Conservation (phyloP, 2,329 filamentous ascomycete species). For the Tolypocladium ophioglossoides region DNA sequence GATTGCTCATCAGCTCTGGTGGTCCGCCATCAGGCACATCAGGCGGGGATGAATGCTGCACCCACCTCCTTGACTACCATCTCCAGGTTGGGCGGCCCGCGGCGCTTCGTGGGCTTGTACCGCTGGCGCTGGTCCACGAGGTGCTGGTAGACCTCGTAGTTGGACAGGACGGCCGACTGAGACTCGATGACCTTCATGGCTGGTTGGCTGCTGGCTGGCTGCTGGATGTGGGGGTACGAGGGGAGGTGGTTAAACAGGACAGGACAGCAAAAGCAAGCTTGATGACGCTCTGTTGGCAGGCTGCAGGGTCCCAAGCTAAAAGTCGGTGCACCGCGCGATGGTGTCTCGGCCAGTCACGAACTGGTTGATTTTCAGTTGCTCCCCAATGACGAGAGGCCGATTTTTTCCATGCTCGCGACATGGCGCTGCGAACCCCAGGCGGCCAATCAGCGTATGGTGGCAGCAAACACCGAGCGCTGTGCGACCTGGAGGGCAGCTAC, state of each 20-base stretch:
- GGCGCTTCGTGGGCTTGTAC: constrained; percentile 39
- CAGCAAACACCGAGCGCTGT: neutral
- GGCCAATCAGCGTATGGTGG: neutral
- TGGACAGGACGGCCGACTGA: constrained; percentile 59
- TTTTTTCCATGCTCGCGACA: neutral
- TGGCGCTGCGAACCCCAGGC: neutral
- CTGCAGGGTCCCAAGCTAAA: neutral
- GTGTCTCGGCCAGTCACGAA: neutral
- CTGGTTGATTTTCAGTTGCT: neutral
- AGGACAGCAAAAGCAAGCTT: neutral
- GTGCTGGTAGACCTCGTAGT: constrained; percentile 63
- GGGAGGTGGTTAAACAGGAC: too few species aligned
- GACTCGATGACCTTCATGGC: constrained; percentile 61
- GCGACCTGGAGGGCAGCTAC: neutral
- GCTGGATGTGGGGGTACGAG: neutral
- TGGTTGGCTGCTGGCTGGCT: neutral
- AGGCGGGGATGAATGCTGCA: neutral
- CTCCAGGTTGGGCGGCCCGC: constrained; percentile 46
- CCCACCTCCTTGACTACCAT: constrained; percentile 55
- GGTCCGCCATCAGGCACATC: neutral
- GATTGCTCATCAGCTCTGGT: neutral
- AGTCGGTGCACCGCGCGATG: neutral
- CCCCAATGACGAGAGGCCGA: neutral
- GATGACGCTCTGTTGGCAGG: neutral
- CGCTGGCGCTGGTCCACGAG: constrained; percentile 43